Evolutionary conservation across 139 green algal genomes (phyloP).

Genomic region (Gonium pectorale): DNA sequence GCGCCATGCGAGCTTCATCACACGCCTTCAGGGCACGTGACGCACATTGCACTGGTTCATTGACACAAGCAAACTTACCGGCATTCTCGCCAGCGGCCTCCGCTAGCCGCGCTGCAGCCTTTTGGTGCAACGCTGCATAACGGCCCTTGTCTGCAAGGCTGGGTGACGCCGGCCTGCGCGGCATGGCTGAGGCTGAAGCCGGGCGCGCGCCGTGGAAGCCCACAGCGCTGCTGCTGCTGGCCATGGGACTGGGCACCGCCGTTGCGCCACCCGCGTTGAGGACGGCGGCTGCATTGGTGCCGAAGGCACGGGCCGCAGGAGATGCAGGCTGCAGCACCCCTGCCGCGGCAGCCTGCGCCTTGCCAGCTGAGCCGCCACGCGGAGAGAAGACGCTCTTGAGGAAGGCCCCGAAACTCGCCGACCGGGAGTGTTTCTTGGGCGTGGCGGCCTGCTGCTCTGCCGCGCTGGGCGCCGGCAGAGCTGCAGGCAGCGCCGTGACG

Average conservation of each 20-base stretch:
- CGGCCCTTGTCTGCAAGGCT: constrained; percentile 1
- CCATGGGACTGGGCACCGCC: no score
- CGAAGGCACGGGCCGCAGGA: neutral
- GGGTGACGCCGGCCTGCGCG: neutral
- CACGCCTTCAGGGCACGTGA: no score
- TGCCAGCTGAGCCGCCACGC: neutral
- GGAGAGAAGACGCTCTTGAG: constrained; percentile 29
- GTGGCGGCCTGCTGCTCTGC: neutral
- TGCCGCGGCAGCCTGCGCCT: neutral
- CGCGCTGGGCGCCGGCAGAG: neutral
- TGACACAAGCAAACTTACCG: no score
- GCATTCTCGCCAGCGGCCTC: constrained; percentile 7
- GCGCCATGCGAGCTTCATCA: no score
- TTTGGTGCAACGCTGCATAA: constrained; percentile 13
- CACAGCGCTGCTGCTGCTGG: neutral
- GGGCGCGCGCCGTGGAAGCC: neutral
- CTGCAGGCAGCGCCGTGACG: neutral
- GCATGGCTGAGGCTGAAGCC: neutral
- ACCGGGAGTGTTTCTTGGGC: constrained; percentile 16
- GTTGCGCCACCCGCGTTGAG: neutral
- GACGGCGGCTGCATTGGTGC: neutral
- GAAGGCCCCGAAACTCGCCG: constrained; percentile 12
- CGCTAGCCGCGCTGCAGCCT: constrained; percentile 22
- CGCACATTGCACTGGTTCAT: no score
- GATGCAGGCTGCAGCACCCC: neutral